These are phyloP conservation scores for Santalum album DNA, from an alignment of 164 flowering plant genomes.

Conservation along the genomic window DNA sequence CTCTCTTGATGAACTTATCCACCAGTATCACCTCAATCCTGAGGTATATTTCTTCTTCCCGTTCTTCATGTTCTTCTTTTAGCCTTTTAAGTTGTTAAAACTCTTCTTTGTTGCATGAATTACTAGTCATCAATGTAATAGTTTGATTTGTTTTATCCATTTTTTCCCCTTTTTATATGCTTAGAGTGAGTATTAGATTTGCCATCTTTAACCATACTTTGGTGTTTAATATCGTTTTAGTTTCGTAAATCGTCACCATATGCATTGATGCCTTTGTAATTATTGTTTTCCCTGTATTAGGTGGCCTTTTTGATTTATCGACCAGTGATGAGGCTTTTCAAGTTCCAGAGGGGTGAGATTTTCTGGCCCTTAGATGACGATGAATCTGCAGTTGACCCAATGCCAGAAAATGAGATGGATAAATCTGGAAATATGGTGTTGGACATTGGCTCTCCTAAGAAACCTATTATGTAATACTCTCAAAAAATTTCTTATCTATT, in stretches of 20 bases:
- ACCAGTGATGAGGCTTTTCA: slow-evolving; percentile 92
- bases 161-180: no score
- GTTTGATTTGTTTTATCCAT: no score
- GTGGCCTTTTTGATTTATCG: slow-evolving; percentile 93
- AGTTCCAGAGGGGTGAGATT: slow-evolving; percentile 42
- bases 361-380: slow-evolving; percentile 75
- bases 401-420: slow-evolving; percentile 30
- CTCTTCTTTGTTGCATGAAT: no score
- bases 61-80: not conserved
- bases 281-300: slow-evolving; percentile 20
- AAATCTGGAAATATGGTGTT: slow-evolving; percentile 34
- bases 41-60: slow-evolving; percentile 51
- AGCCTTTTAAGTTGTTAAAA: no score
- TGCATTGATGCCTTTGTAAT: not conserved
- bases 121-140: no score
- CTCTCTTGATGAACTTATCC: slow-evolving; percentile 74
- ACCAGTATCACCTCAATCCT: slow-evolving; percentile 86
- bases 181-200: no score
- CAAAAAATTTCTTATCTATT: not conserved
- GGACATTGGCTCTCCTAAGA: slow-evolving; percentile 55
- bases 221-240: not conserved
- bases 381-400: slow-evolving; percentile 22
- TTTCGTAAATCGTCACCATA: not conserved
- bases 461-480: slow-evolving; percentile 46
- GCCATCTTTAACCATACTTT: no score